These are phyloP conservation scores for Pyrenophora teres DNA, from an alignment of 2,329 filamentous ascomycete genomes.

Conservation along the genomic window DNA sequence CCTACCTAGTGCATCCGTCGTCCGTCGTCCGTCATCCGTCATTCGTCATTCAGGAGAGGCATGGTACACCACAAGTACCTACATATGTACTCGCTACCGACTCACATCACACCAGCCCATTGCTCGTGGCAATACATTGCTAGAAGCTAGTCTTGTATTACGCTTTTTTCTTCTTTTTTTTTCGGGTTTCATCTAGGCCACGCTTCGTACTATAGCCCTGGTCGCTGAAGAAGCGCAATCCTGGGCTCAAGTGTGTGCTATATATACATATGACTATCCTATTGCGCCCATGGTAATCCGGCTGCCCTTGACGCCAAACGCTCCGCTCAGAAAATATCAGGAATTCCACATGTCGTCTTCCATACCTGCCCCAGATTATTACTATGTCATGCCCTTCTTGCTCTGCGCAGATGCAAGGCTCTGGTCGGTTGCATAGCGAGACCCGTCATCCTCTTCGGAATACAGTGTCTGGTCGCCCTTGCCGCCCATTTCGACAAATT, in stretches of 20 bases:
- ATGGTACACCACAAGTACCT: background rate
- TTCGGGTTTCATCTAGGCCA: background rate
- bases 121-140: no score
- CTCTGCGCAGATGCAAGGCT: slow-evolving; percentile 13
- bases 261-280: slow-evolving; percentile 21
- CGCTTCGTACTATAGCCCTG: background rate
- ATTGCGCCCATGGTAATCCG: slow-evolving; percentile 20
- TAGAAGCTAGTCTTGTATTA: background rate
- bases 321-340: background rate
- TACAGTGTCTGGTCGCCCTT: slow-evolving; percentile 83
- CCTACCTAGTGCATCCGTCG: slow-evolving; percentile 9
- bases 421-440: slow-evolving; percentile 41
- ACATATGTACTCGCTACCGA: slow-evolving; percentile 3
- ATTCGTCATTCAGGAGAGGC: background rate
- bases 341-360: background rate
- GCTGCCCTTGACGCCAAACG: slow-evolving; percentile 14
- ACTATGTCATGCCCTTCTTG: slow-evolving; percentile 1
- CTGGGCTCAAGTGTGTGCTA: slow-evolving; percentile 14
- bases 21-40: no score
- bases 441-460: slow-evolving; percentile 60
- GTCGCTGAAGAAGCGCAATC: background rate
- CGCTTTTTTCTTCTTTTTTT: background rate
- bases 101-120: background rate
- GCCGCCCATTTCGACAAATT: slow-evolving; percentile 84
- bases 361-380: background rate